Percentiles rank a stretch among this genome's conserved stretches.
phyloP scores from a whole-genome alignment of 225 moss, liverwort and hornwort genomes.

The Polytrichum formosum region DNA sequence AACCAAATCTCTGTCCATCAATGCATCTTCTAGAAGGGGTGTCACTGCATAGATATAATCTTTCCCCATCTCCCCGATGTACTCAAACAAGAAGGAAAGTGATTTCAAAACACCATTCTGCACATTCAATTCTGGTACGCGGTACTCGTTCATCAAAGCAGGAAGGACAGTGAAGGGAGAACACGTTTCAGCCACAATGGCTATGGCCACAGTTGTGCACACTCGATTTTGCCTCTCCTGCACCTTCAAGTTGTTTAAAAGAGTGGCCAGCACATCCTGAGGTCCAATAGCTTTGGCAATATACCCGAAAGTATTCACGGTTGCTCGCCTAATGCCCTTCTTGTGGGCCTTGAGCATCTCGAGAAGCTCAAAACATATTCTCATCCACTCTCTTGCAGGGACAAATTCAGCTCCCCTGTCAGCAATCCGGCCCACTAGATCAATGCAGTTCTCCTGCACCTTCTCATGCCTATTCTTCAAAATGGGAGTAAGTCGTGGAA shows the following conservation, averaged over 20 bases:
- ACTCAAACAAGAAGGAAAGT: slow-evolving; percentile 94
- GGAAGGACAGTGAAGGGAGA: slow-evolving; percentile 99
- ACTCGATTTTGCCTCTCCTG: slow-evolving; percentile 99
- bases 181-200: slow-evolving; percentile 96
- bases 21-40: slow-evolving; percentile 88
- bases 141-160: slow-evolving; percentile 95
- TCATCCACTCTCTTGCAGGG: slow-evolving; percentile 99
- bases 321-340: slow-evolving; percentile 97
- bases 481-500: slow-evolving; percentile 95
- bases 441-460: slow-evolving; percentile 99
- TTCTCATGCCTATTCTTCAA: slow-evolving; percentile 99
- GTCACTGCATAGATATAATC: slow-evolving; percentile 99
- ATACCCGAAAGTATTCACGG: slow-evolving; percentile 97
- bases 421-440: slow-evolving; percentile 94
- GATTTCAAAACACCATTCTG: slow-evolving; percentile 98
- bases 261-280: slow-evolving; percentile 92
- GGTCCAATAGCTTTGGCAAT: slow-evolving; percentile 99
- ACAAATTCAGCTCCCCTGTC: slow-evolving; percentile 99
- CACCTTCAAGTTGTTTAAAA: slow-evolving; percentile 95
- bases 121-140: slow-evolving; percentile 95
- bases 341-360: slow-evolving; percentile 99
- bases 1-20: slow-evolving; percentile 99
- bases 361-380: slow-evolving; percentile 94
- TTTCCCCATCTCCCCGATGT: slow-evolving; percentile 99
- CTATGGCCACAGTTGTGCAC: slow-evolving; percentile 98